Evolutionary conservation across 495 filamentous ascomycete genomes (phyloP).

Genomic region (Aspergillus steynii): DNA sequence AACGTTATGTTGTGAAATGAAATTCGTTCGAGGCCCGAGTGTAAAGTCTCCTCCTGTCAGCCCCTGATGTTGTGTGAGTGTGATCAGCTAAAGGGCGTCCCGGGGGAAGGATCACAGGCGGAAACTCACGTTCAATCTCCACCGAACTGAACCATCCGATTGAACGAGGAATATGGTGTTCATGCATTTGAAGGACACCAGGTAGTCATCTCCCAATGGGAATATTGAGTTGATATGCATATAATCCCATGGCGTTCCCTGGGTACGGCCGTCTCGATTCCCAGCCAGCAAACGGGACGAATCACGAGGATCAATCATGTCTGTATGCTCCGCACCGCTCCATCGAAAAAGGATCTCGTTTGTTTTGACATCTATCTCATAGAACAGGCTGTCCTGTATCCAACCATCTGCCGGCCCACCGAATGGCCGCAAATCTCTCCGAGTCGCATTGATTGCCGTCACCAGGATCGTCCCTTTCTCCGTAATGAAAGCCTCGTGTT

Average conservation of each 20-base stretch:
- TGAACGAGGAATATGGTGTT: constrained; percentile 36
- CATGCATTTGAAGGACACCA: constrained; percentile 40
- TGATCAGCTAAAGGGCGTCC: neutral
- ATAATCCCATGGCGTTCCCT: constrained; percentile 36
- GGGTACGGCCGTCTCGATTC: constrained; percentile 15
- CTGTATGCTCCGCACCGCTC: constrained; percentile 31
- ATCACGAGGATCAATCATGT: constrained; percentile 21
- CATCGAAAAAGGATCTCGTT: constrained; percentile 40
- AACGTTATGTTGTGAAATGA: too few species aligned
- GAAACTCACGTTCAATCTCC: constrained; percentile 37
- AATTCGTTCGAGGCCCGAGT: too few species aligned
- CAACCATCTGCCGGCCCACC: constrained; percentile 47
- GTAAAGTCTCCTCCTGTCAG: neutral
- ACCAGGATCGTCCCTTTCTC: constrained; percentile 50
- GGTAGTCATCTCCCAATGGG: constrained; percentile 34
- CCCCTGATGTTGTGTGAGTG: neutral
- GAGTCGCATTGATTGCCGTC: constrained; percentile 51
- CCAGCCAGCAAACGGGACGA: constrained; percentile 16
- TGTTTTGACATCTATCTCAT: constrained; percentile 48
- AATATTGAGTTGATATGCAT: constrained; percentile 42
- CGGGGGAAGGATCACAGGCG: neutral
- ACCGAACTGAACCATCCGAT: constrained; percentile 33
- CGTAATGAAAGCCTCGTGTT: constrained; percentile 47
- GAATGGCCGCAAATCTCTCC: constrained; percentile 42
- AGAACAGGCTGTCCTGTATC: constrained; percentile 50